Percentiles rank a stretch among this genome's conserved stretches.
These are phyloP conservation scores for Blastocystis sp. DNA, from an alignment of 352 stramenopile species.

Conservation along the genomic window DNA sequence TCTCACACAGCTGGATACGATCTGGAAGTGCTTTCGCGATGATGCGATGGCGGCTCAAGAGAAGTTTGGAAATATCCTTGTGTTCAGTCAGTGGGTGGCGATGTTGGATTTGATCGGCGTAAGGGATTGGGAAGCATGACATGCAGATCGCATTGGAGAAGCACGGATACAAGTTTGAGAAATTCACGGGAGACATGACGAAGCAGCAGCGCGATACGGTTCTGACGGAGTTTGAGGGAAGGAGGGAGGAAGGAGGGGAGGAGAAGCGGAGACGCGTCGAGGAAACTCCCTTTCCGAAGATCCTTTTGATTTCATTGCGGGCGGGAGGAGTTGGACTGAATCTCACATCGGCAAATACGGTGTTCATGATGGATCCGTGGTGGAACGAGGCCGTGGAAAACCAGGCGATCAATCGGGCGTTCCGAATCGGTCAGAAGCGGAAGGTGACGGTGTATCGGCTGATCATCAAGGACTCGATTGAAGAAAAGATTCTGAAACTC, in stretches of 20 bases:
- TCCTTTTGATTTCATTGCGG: constrained; percentile 39
- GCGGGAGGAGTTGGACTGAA: constrained; percentile 53
- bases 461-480: constrained; percentile 74
- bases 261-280: background rate
- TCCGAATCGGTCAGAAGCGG: constrained; percentile 73
- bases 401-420: constrained; percentile 82
- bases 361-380: constrained; percentile 79
- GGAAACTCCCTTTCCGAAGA: background rate
- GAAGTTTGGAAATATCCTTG: constrained; percentile 44
- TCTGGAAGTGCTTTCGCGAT: background rate
- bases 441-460: constrained; percentile 77
- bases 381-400: constrained; percentile 82
- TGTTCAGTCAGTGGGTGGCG: constrained; percentile 30
- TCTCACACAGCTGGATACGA: background rate
- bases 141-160: constrained; percentile 31
- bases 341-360: constrained; percentile 66
- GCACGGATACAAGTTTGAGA: background rate
- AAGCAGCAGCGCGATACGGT: constrained; percentile 27
- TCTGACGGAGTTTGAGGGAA: background rate
- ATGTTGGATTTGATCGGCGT: constrained; percentile 39
- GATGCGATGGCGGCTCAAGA: background rate
- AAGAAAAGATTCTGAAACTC: constrained; percentile 77
- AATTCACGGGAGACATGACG: constrained; percentile 33
- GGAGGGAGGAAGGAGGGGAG: background rate
- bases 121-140: background rate